These are phyloP conservation scores for Phytophthora lateralis DNA, from an alignment of 352 stramenopile species.

Conservation along the genomic window DNA sequence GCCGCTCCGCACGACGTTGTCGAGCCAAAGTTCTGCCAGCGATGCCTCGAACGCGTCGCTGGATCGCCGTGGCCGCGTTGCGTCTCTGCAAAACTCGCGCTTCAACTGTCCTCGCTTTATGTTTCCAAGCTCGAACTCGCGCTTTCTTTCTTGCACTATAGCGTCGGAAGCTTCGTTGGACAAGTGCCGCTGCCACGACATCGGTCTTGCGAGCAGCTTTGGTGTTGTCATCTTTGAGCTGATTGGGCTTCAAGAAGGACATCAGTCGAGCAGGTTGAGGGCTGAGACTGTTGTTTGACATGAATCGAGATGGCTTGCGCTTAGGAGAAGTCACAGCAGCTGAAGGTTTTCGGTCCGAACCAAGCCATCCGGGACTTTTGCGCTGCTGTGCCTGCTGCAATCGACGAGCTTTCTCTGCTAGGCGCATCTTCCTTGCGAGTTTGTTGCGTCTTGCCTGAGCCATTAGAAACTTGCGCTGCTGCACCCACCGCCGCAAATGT, in stretches of 20 bases:
- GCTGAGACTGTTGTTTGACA: neutral
- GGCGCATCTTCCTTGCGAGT: slow-evolving; percentile 24
- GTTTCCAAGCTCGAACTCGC: slow-evolving; percentile 26
- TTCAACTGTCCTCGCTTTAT: slow-evolving; percentile 40
- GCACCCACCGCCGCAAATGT: slow-evolving; percentile 50
- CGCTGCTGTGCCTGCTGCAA: slow-evolving; percentile 1
- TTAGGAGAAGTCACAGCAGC: neutral
- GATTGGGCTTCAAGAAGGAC: slow-evolving; percentile 13
- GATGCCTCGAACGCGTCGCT: slow-evolving; percentile 39
- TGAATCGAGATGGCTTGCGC: slow-evolving; percentile 3
- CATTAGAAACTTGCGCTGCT: slow-evolving; percentile 51
- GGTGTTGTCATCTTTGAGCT: slow-evolving; percentile 9
- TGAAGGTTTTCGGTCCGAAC: slow-evolving; percentile 1
- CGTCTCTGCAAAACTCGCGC: slow-evolving; percentile 25
- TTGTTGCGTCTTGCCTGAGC: slow-evolving; percentile 37
- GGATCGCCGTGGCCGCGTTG: slow-evolving; percentile 42
- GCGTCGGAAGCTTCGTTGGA: slow-evolving; percentile 41
- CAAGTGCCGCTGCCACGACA: slow-evolving; percentile 4
- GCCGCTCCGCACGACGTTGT: slow-evolving; percentile 28
- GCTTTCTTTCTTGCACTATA: slow-evolving; percentile 23
- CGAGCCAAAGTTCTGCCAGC: slow-evolving; percentile 28
- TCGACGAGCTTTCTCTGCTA: slow-evolving; percentile 33
- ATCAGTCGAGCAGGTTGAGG: slow-evolving; percentile 16
- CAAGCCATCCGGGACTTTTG: neutral
- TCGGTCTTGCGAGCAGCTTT: slow-evolving; percentile 9